Evolutionary conservation across 2,329 filamentous ascomycete species (phyloP), one percentile per base, ranked within the genome.

Genomic region (Tolypocladium capitatum): DNA sequence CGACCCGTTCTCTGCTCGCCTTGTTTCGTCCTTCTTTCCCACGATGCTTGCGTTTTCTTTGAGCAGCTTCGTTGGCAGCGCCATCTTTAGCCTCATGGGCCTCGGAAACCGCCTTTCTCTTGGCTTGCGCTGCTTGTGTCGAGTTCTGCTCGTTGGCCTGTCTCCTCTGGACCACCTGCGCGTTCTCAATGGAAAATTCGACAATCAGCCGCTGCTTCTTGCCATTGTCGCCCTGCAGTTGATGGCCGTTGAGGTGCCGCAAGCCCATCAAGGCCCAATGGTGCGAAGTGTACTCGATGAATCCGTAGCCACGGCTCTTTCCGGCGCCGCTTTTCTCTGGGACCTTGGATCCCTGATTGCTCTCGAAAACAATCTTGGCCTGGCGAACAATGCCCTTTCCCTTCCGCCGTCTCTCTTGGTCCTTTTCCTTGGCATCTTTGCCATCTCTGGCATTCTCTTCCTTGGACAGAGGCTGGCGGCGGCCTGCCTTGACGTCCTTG

Each of bases 131-230:
- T 43, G 54, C 53, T 47, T 64, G 61, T 21, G 56, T 52, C 2
- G 64, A 63, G 51, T 59, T 66, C 35, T 61, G 61, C 56, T 69
- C 63, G 13, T 59, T 61, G 31, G 60, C 61, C 41, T 57, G 59
- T 50, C 94, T 77, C 53, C 92, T 76, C 55, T 83, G 78, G n/a
- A 98, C 84, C 1, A 98, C 92, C 60, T 96, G 90, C 1, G 88
- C 90, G 58, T 98, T 98, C 68, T 98, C 92, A 63, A 98, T 95
- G 20, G 92, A 89, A 63, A 98, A 98, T 65, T 98, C 94, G 34
- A 91, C 91, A 60, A 98, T 88, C 46, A 98, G 69, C 13, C 92
- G 77, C 66, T 92, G 90, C 63, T 88, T 91, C 68, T 84, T 87
- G 54, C 92, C 89, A 46, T 76, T 67, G 24, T 71, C 67, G 53